phyloP scores from a whole-genome alignment of 2,329 filamentous ascomycete species.

The Verticillium longisporum region DNA sequence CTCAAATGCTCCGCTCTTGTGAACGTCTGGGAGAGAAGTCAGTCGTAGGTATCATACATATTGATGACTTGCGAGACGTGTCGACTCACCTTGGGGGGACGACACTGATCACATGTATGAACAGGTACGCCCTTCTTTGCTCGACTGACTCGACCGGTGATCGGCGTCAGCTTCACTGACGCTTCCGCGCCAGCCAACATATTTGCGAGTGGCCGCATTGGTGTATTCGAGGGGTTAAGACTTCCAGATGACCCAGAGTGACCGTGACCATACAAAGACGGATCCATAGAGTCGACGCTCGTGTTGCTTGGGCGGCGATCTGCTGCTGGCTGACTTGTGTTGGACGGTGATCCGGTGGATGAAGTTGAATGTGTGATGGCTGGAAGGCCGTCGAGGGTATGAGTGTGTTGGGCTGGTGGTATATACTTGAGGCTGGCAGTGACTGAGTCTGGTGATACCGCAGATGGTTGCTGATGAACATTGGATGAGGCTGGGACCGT shows the following conservation, averaged over 20 bases:
- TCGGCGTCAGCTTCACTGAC: constrained; percentile 46
- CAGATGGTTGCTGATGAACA: constrained; percentile 23
- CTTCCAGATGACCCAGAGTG: constrained; percentile 17
- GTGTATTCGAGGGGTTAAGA: constrained; percentile 16
- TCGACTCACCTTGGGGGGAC: constrained; percentile 39
- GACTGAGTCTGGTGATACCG: constrained; percentile 20
- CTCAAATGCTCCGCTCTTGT: constrained; percentile 56
- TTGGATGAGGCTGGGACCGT: constrained; percentile 25
- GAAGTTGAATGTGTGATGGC: constrained; percentile 22
- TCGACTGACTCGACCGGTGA: constrained; percentile 49
- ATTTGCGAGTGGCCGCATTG: constrained; percentile 34
- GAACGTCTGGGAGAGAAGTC: constrained; percentile 40
- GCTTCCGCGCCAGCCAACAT: constrained; percentile 24
- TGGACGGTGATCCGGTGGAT: constrained; percentile 16
- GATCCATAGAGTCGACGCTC: constrained; percentile 44
- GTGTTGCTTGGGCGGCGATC: constrained; percentile 30
- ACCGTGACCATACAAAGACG: constrained; percentile 14
- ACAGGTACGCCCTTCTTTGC: constrained; percentile 53
- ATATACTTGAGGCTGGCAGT: constrained; percentile 29
- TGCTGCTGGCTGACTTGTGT: constrained; percentile 1
- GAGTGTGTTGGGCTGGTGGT: constrained; percentile 21
- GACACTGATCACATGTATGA: constrained; percentile 46
- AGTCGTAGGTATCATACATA: not conserved
- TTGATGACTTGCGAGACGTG: not conserved
- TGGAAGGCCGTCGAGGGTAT: constrained; percentile 19